A percentile compares a stretch with the other conserved stretches of the same genome.
Conservation (phyloP, 495 filamentous ascomycete species). For the Penicillium lividum region DNA sequence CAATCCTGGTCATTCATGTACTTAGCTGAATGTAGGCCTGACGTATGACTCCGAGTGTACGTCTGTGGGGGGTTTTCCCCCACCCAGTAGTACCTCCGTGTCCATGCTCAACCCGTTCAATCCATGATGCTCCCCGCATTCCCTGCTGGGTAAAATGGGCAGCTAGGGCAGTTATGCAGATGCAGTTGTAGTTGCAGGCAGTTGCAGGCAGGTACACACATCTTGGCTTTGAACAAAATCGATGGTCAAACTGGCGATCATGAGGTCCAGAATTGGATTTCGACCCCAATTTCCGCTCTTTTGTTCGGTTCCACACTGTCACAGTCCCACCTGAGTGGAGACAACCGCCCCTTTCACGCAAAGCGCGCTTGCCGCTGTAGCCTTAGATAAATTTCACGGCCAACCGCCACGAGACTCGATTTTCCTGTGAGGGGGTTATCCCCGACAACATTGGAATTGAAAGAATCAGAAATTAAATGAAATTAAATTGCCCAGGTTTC, state of each 20-base stretch:
- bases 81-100: constrained; percentile 18
- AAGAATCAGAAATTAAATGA: too few species aligned
- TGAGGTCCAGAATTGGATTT: constrained; percentile 10
- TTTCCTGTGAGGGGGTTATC: too few species aligned
- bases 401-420: constrained; percentile 1
- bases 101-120: not conserved
- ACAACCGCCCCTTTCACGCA: constrained; percentile 41
- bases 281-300: constrained; percentile 8
- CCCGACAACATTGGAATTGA: too few species aligned
- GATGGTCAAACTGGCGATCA: constrained; percentile 16
- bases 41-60: constrained; percentile 20
- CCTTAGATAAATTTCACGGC: constrained; percentile 4
- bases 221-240: constrained; percentile 6
- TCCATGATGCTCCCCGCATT: not conserved
- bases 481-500: too few species aligned
- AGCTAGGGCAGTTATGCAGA: constrained; percentile 8
- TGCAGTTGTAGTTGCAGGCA: too few species aligned
- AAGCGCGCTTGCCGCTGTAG: constrained; percentile 48
- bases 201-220: constrained; percentile 7
- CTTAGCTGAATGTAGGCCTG: constrained; percentile 16
- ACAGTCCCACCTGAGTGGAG: constrained; percentile 27
- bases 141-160: not conserved
- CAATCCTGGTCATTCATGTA: constrained; percentile 19
- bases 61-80: constrained; percentile 11
- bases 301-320: constrained; percentile 24